Conservation (phyloP, 805 yeast genomes). For the Kluyveromyces dobzhanskii region DNA sequence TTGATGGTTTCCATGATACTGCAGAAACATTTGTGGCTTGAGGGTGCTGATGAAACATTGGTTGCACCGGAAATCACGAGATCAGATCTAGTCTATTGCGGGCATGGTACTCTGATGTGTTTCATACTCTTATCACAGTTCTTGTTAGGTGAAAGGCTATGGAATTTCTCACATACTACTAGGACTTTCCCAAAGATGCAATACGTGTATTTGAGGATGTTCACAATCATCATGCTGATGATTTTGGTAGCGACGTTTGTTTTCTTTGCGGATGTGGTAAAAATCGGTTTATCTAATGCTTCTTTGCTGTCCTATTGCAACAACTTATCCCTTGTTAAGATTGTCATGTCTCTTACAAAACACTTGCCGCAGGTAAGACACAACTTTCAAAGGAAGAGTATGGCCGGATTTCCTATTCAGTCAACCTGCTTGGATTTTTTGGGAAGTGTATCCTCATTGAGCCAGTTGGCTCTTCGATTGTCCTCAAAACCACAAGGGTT, state of each 20-base stretch:
- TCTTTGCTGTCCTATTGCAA: conserved; percentile 20
- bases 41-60: conserved; percentile 28
- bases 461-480: conserved; percentile 20
- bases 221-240: conserved; percentile 11
- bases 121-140: conserved; percentile 35
- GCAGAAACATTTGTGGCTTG: conserved; percentile 32
- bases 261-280: conserved; percentile 8
- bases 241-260: conserved; percentile 11
- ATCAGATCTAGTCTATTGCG: conserved; percentile 40
- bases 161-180: conserved; percentile 27
- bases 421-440: conserved; percentile 30
- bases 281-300: conserved; percentile 17
- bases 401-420: conserved; percentile 76
- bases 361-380: conserved; percentile 79
- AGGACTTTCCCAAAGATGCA: conserved; percentile 14
- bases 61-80: conserved; percentile 33
- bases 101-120: conserved; percentile 40
- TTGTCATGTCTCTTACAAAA: conserved; percentile 41
- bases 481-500: conserved; percentile 16
- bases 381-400: conserved; percentile 69
- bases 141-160: conserved; percentile 26
- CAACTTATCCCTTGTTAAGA: conserved; percentile 30
- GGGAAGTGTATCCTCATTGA: conserved; percentile 30
- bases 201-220: conserved; percentile 16
- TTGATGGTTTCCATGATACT: conserved; percentile 35